Conservation (phyloP, 345 rosid species). For the Salix koriyanagi region DNA sequence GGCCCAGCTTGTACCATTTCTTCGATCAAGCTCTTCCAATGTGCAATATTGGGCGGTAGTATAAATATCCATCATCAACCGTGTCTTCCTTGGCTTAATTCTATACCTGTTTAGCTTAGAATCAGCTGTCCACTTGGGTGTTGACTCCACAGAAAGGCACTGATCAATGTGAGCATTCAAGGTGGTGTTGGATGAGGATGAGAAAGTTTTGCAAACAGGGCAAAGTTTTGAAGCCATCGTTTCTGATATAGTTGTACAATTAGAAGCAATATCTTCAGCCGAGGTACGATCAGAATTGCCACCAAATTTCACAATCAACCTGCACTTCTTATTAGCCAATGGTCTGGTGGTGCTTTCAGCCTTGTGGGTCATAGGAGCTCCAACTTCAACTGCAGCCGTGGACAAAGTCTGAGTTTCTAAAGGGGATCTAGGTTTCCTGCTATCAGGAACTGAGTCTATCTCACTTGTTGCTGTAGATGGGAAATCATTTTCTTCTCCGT, state of each 20-base stretch:
- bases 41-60: constrained; percentile 62
- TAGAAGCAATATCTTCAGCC: constrained; percentile 62
- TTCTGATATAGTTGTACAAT: constrained; percentile 53
- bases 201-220: constrained; percentile 97
- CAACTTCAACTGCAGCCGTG: constrained; percentile 31
- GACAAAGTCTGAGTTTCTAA: constrained; percentile 26
- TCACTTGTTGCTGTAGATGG: constrained; percentile 48
- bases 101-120: constrained; percentile 59
- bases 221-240: constrained; percentile 80
- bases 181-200: constrained; percentile 93
- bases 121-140: constrained; percentile 55
- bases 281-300: constrained; percentile 53
- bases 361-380: constrained; percentile 30
- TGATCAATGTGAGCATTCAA: constrained; percentile 99
- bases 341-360: constrained; percentile 35
- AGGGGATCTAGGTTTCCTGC: constrained; percentile 36
- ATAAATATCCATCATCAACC: constrained; percentile 80
- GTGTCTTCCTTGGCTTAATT: constrained; percentile 68
- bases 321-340: constrained; percentile 63
- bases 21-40: constrained; percentile 80
- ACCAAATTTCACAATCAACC: constrained; percentile 66
- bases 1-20: constrained; percentile 78
- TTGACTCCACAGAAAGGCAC: constrained; percentile 75
- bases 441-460: constrained; percentile 42
- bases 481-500: constrained; percentile 49